Conservation (phyloP, 768 basidiomycete genomes). For the Phanerochaete carnosa region DNA sequence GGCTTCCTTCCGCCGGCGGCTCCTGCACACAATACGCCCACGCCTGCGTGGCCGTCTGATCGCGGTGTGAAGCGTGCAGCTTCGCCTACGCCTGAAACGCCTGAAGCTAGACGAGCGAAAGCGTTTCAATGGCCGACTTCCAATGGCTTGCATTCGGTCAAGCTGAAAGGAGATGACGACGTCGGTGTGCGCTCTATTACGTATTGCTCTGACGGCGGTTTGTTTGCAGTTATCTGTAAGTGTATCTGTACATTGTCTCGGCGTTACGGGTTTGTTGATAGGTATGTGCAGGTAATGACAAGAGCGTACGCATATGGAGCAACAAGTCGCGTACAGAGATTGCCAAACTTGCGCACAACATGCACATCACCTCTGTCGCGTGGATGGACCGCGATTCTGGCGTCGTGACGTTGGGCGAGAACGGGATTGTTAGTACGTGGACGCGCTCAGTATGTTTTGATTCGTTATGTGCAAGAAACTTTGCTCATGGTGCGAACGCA, state of each 20-base stretch:
- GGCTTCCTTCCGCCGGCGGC: slow-evolving; percentile 33
- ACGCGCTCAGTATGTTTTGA: slow-evolving; percentile 40
- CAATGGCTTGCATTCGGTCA: slow-evolving; percentile 32
- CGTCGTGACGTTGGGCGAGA: slow-evolving; percentile 52
- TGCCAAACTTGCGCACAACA: slow-evolving; percentile 52
- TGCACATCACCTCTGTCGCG: slow-evolving; percentile 43
- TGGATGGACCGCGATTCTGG: slow-evolving; percentile 62
- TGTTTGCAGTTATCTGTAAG: slow-evolving; percentile 58
- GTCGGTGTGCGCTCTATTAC: slow-evolving; percentile 45
- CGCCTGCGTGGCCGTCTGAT: slow-evolving; percentile 16
- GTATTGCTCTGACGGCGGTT: slow-evolving; percentile 51
- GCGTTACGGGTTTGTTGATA: not conserved
- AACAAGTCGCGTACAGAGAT: slow-evolving; percentile 46
- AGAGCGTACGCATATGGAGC: slow-evolving; percentile 62
- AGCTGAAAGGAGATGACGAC: slow-evolving; percentile 41
- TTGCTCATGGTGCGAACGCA: slow-evolving; percentile 15
- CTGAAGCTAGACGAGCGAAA: slow-evolving; percentile 27
- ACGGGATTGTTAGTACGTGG: slow-evolving; percentile 61
- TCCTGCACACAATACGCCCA: slow-evolving; percentile 17
- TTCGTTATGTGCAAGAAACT: not conserved
- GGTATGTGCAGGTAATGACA: slow-evolving; percentile 45
- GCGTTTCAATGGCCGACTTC: slow-evolving; percentile 47
- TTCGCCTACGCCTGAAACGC: slow-evolving; percentile 6
- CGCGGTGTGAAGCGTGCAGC: slow-evolving; percentile 40
- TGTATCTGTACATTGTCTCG: slow-evolving; percentile 7